These are phyloP conservation scores for Trypethelium eluteriae DNA, from an alignment of 495 filamentous ascomycete genomes.

Conservation along the genomic window DNA sequence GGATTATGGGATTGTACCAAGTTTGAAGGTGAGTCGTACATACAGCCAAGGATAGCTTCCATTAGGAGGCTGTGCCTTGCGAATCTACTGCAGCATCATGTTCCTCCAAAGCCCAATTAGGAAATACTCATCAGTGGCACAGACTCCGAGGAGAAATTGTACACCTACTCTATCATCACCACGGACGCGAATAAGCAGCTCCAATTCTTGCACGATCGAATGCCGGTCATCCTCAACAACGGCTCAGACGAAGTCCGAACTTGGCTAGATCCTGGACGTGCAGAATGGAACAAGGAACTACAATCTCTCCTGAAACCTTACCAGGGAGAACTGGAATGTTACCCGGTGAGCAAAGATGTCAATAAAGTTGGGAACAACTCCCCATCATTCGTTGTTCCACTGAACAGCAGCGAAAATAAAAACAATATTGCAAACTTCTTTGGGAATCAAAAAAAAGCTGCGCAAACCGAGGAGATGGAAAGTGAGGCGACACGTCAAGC, in stretches of 20 bases:
- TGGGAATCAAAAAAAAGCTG: slow-evolving; percentile 44
- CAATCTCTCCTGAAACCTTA: slow-evolving; percentile 71
- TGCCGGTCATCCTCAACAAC: slow-evolving; percentile 87
- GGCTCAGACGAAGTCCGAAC: slow-evolving; percentile 58
- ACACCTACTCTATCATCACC: slow-evolving; percentile 88
- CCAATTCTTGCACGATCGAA: slow-evolving; percentile 80
- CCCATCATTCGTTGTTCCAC: slow-evolving; percentile 69
- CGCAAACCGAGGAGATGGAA: slow-evolving; percentile 21
- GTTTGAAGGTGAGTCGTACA: slow-evolving; percentile 55
- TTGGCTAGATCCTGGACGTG: slow-evolving; percentile 71
- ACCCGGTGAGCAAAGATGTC: slow-evolving; percentile 79
- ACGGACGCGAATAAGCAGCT: slow-evolving; percentile 73
- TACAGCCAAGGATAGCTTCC: neutral
- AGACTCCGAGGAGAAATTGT: slow-evolving; percentile 57
- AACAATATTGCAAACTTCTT: slow-evolving; percentile 92
- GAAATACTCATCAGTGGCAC: slow-evolving; percentile 6
- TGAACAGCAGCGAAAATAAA: slow-evolving; percentile 79
- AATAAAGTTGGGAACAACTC: slow-evolving; percentile 95
- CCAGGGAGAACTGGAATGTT: slow-evolving; percentile 71
- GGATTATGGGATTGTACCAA: slow-evolving; percentile 85
- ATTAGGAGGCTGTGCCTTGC: slow-evolving; percentile 8
- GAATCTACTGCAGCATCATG: slow-evolving; percentile 2
- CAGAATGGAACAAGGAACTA: slow-evolving; percentile 69
- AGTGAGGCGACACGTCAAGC: slow-evolving; percentile 19
- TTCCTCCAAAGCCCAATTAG: slow-evolving; percentile 1